phyloP scores from a whole-genome alignment of 2,329 filamentous ascomycete species.

The Paecilomyces variotii region DNA sequence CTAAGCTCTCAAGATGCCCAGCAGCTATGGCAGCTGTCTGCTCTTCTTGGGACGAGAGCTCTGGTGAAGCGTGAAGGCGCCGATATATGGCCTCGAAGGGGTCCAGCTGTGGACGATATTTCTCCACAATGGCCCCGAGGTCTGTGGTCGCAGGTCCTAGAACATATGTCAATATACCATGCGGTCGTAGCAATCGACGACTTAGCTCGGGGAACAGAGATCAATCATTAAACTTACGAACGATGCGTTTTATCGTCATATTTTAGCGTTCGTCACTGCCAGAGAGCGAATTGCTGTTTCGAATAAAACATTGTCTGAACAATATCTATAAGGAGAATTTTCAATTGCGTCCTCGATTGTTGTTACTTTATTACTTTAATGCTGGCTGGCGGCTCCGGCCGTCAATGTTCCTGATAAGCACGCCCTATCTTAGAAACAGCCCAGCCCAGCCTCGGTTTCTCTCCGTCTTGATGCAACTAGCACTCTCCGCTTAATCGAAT shows the following conservation, averaged over 20 bases:
- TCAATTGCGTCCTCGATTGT: neutral
- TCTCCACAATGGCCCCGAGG: conserved; percentile 16
- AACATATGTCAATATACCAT: neutral
- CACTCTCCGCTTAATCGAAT: neutral
- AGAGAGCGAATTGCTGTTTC: neutral
- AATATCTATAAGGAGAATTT: neutral
- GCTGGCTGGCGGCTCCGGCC: neutral
- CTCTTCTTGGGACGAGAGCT: conserved; percentile 49
- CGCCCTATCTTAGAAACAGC: neutral
- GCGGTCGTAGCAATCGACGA: neutral
- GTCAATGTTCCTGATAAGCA: neutral
- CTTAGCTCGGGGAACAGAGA: neutral
- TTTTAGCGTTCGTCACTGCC: neutral
- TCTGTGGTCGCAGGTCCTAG: neutral
- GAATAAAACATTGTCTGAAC: neutral
- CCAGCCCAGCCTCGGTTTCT: neutral
- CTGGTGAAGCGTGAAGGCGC: conserved; percentile 47
- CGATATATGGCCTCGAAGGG: conserved; percentile 49
- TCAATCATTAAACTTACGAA: neutral
- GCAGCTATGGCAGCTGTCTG: conserved; percentile 43
- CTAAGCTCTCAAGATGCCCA: conserved; percentile 29
- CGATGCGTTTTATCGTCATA: neutral
- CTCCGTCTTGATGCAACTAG: neutral
- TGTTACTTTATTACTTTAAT: neutral
- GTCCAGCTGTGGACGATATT: conserved; percentile 34